Conservation (phyloP, 1,139 yeast genomes). For the Protomyces gravidus region DNA sequence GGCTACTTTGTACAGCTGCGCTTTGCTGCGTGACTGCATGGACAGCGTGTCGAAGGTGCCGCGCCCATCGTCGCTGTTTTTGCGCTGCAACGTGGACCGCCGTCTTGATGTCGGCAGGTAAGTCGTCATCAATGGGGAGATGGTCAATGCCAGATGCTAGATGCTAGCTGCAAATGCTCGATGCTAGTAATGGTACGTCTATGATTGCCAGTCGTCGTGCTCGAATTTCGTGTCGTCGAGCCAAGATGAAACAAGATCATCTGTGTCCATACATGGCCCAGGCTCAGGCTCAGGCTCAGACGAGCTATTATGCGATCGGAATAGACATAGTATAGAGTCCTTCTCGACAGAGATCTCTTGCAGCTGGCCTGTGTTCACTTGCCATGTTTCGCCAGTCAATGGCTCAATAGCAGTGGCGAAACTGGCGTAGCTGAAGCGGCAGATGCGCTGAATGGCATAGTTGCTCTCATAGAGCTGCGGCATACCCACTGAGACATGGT, state of each 20-base stretch:
- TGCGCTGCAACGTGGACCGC: conserved; percentile 11
- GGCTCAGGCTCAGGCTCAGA: no score
- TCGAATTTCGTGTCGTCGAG: background rate
- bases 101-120: conserved; percentile 23
- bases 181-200: background rate
- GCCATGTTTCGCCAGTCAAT: background rate
- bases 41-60: conserved; percentile 12
- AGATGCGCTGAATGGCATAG: background rate
- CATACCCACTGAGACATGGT: background rate
- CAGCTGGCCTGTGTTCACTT: background rate
- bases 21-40: background rate
- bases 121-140: background rate
- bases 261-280: background rate
- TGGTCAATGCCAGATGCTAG: background rate
- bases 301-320: no score
- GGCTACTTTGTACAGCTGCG: conserved; percentile 5
- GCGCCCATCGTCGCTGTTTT: conserved; percentile 5
- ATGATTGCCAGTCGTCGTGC: background rate
- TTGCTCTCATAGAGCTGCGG: background rate
- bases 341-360: background rate
- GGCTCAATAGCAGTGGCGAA: background rate
- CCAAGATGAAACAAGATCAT: no score
- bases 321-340: background rate
- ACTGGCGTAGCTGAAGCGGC: background rate
- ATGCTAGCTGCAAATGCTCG: no score